phyloP scores from a whole-genome alignment of 2,329 filamentous ascomycete genomes.

The Apiospora saccharicola region DNA sequence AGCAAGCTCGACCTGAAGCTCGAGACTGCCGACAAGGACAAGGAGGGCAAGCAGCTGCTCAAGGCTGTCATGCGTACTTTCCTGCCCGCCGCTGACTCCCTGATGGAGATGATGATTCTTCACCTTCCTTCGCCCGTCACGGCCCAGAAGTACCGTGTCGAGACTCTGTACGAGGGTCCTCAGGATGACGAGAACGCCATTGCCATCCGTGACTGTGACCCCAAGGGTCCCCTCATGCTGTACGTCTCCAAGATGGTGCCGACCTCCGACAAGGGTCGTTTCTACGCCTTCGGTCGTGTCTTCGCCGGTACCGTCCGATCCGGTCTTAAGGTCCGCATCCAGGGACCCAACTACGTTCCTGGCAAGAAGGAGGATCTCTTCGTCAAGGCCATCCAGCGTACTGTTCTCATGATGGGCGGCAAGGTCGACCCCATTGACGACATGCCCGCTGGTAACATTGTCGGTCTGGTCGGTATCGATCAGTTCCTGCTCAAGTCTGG shows the following conservation, averaged over 20 bases:
- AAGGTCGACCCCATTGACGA: constrained; percentile 99
- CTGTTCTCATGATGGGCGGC: constrained; percentile 99
- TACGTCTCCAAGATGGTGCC: constrained; percentile 99
- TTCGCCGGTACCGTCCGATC: constrained; percentile 98
- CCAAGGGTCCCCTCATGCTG: constrained; percentile 98
- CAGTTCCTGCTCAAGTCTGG: constrained; percentile 99
- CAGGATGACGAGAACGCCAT: constrained; percentile 90
- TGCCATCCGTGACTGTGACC: constrained; percentile 97
- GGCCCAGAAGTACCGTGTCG: constrained; percentile 96
- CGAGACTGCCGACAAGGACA: constrained; percentile 81
- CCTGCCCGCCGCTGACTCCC: constrained; percentile 96
- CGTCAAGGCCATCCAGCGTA: constrained; percentile 99
- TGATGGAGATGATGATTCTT: constrained; percentile 99
- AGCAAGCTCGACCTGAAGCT: constrained; percentile 98
- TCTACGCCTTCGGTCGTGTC: constrained; percentile 99
- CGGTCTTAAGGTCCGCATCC: constrained; percentile 99
- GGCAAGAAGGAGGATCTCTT: constrained; percentile 99
- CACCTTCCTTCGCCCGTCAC: constrained; percentile 96
- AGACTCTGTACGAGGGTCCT: constrained; percentile 99
- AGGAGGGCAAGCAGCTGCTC: constrained; percentile 96
- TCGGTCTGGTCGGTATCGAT: constrained; percentile 98
- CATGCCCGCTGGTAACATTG: constrained; percentile 99
- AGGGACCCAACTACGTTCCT: constrained; percentile 97
- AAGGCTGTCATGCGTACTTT: constrained; percentile 99
- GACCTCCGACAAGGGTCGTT: constrained; percentile 99